Base-by-base conservation (phyloP, 2,329 filamentous ascomycete species). In the Ploettnerulaceae sp. region DNA sequence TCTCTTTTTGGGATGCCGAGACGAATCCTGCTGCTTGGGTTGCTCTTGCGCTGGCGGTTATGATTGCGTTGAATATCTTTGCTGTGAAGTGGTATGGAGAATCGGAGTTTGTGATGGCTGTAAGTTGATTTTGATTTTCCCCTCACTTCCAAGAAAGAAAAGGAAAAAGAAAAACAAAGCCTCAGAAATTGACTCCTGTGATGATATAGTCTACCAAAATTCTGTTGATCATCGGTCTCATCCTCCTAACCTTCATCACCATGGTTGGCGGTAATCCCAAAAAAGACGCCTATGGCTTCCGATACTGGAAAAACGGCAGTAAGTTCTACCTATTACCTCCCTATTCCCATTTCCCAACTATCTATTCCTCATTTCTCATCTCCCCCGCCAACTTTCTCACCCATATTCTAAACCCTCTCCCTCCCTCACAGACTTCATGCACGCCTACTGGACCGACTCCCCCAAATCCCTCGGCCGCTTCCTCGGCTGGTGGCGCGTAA, bases 241-340 rank as follows among this genome's bases (percentile, higher is more conserved):
- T 89, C 54, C 55, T 79, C 53, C 89, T 86, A 66, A 90, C 87
- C 3, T 87, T 93, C 60, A 73, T 93, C 55, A 80, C 80, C 52
- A 91, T 91, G 84, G 67, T 91, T 0, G 88, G 87, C 4, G 87
- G 84, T 1, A 93, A 93, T 57, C 88, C 88, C 0, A 62, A 79
- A 1, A 70, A 76, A 22, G 83, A 89, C 55, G 69, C 75, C 0
- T 88, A 85, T 55, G 85, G 86, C 1, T 89, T 89, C 61, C 74
- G 77, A 15, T 77, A 76, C 62, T 82, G 78, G 77, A 68, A 72
- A 2, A 68, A 39, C n/a, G 43, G 43, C 18, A n/a, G n/a, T n/a
- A n/a, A n/a, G n/a, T n/a, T n/a, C n/a, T n/a, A n/a, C n/a, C n/a
- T n/a, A n/a, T n/a, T n/a, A n/a, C n/a, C n/a, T n/a, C n/a, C n/a